Percentiles rank a stretch among this genome's conserved stretches.
Conservation (phyloP, 2,329 filamentous ascomycete genomes). For the Venturia carpophila region DNA sequence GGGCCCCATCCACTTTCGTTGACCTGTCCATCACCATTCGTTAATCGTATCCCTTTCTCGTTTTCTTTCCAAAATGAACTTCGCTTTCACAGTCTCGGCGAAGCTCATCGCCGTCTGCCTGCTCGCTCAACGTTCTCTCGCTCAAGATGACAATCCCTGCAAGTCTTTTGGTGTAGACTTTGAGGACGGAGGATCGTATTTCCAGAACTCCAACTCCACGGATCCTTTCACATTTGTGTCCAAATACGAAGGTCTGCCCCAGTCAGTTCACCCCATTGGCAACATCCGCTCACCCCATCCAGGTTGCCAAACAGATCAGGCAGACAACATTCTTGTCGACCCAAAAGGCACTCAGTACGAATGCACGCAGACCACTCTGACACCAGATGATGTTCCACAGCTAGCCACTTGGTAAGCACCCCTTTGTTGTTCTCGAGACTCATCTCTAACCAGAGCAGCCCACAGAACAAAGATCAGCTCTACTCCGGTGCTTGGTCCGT, state of each 20-base stretch:
- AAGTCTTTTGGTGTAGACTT: slow-evolving; percentile 37
- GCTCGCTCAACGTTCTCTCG: slow-evolving; percentile 19
- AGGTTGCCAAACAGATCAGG: slow-evolving; percentile 34
- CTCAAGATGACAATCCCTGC: slow-evolving; percentile 23
- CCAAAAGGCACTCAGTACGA: slow-evolving; percentile 34
- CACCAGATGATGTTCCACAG: slow-evolving; percentile 33
- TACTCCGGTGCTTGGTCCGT: slow-evolving; percentile 39
- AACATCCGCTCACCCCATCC: slow-evolving; percentile 15
- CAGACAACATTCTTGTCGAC: slow-evolving; percentile 38
- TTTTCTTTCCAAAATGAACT: slow-evolving; percentile 8
- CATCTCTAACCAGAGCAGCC: background rate
- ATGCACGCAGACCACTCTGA: slow-evolving; percentile 35
- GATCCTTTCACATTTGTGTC: slow-evolving; percentile 38
- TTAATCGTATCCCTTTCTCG: background rate
- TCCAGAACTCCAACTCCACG: slow-evolving; percentile 37
- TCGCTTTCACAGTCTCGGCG: slow-evolving; percentile 16
- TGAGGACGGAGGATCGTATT: slow-evolving; percentile 37
- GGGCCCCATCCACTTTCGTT: background rate
- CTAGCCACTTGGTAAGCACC: slow-evolving; percentile 32
- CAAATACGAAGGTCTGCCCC: slow-evolving; percentile 32
- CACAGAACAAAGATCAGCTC: slow-evolving; percentile 33
- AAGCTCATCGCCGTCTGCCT: slow-evolving; percentile 21
- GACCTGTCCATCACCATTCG: background rate
- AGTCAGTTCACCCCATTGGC: background rate
- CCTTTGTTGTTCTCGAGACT: slow-evolving; percentile 12